These are phyloP conservation scores for Furcasterigmium sp. DNA, from an alignment of 2,329 filamentous ascomycete species.

Conservation along the genomic window DNA sequence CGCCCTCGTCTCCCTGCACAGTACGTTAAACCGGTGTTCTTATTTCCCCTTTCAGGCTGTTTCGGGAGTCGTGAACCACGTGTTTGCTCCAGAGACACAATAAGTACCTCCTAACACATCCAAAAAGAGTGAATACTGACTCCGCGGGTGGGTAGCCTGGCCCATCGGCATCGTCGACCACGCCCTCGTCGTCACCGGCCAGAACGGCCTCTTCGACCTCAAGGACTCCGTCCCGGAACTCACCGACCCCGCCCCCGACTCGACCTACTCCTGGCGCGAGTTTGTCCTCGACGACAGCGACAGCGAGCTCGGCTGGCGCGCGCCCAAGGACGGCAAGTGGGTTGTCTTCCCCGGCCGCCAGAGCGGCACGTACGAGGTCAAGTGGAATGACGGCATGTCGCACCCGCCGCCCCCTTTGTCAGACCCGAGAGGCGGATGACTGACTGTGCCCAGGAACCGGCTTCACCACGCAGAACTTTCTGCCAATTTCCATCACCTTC, in stretches of 20 bases:
- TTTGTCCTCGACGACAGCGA: neutral
- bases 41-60: too few relatives aligned
- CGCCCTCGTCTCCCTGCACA: neutral
- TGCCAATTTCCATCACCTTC: neutral
- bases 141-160: too few relatives aligned
- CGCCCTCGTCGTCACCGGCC: neutral
- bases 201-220: slow-evolving; percentile 2
- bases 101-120: too few relatives aligned
- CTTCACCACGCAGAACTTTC: slow-evolving; percentile 2
- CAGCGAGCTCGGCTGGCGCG: neutral
- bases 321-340: neutral
- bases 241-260: neutral
- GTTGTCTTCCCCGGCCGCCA: slow-evolving; percentile 1
- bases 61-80: too few relatives aligned
- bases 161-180: slow-evolving; percentile 2
- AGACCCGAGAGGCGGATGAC: too few relatives aligned
- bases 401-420: neutral
- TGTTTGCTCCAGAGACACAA: too few relatives aligned
- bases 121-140: too few relatives aligned
- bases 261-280: slow-evolving; percentile 1
- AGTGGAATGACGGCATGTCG: slow-evolving; percentile 2
- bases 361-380: neutral
- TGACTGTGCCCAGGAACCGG: neutral
- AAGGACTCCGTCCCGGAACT: neutral
- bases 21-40: too few relatives aligned